These are phyloP conservation scores for Aureobasidium zeae DNA, from an alignment of 2,329 filamentous ascomycete genomes.

Conservation along the genomic window DNA sequence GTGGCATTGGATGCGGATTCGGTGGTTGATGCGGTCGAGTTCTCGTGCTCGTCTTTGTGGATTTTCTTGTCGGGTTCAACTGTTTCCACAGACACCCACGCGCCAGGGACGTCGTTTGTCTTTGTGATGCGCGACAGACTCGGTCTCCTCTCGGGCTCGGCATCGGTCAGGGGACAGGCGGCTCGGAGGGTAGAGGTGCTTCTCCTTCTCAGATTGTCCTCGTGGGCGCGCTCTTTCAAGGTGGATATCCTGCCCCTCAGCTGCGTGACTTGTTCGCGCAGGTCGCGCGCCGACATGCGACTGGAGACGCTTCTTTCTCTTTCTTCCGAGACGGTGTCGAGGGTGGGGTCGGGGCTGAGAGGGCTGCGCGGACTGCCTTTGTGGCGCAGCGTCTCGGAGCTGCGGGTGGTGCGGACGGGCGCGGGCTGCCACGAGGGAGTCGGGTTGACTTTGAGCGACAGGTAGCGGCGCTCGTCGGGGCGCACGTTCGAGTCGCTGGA, in stretches of 20 bases:
- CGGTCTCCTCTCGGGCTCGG: slow-evolving; percentile 39
- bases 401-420: slow-evolving; percentile 27
- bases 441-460: slow-evolving; percentile 19
- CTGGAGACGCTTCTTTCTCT: slow-evolving; percentile 20
- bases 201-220: slow-evolving; percentile 66
- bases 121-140: slow-evolving; percentile 1
- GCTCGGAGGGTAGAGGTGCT: slow-evolving; percentile 63
- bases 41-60: background rate
- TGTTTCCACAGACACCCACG: slow-evolving; percentile 8
- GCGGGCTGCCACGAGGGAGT: slow-evolving; percentile 18
- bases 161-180: slow-evolving; percentile 69
- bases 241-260: slow-evolving; percentile 77
- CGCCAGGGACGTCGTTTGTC: background rate
- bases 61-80: background rate
- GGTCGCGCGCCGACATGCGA: slow-evolving; percentile 43
- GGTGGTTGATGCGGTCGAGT: background rate
- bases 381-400: slow-evolving; percentile 33
- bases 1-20: slow-evolving; percentile 20
- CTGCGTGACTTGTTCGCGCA: slow-evolving; percentile 78
- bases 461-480: slow-evolving; percentile 25
- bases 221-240: slow-evolving; percentile 66
- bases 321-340: slow-evolving; percentile 37
- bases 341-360: slow-evolving; percentile 31
- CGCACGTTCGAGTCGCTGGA: slow-evolving; percentile 51
- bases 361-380: background rate